These are phyloP conservation scores for Martiniozyma abietophila DNA, from an alignment of 805 yeast genomes.

Conservation along the genomic window DNA sequence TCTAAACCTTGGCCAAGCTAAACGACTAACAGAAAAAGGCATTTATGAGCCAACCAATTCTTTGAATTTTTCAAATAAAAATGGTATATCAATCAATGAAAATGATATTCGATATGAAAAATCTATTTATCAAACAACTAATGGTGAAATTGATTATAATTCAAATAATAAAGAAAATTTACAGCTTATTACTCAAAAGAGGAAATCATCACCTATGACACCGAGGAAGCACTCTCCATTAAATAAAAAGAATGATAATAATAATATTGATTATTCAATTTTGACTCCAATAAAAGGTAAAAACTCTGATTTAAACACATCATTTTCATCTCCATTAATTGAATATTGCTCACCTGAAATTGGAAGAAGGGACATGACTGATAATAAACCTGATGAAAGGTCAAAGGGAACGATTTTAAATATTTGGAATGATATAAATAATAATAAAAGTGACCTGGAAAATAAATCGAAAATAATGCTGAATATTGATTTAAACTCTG, in stretches of 20 bases:
- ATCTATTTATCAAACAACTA: too few species aligned
- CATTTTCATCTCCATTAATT: too few species aligned
- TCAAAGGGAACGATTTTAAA: conserved; percentile 9
- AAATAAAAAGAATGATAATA: conserved; percentile 15
- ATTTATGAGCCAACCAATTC: conserved; percentile 4
- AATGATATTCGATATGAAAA: too few species aligned
- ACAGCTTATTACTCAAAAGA: too few species aligned
- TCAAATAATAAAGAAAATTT: background rate
- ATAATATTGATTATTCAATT: background rate
- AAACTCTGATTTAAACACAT: too few species aligned
- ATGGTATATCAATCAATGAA: too few species aligned
- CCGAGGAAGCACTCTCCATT: conserved; percentile 18
- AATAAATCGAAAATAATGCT: too few species aligned
- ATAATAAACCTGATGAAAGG: conserved; percentile 15
- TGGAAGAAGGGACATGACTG: conserved; percentile 16
- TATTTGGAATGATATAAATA: conserved; percentile 10
- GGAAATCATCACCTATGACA: conserved; percentile 9
- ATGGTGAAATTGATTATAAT: too few species aligned
- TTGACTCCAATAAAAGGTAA: conserved; percentile 1
- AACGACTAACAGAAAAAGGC: conserved; percentile 28
- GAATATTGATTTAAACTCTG: too few species aligned
- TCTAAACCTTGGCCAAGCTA: conserved; percentile 42
- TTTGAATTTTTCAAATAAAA: too few species aligned
- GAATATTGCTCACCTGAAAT: conserved; percentile 20
- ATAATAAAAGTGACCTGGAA: conserved; percentile 3